Percentiles rank a stretch among this genome's conserved stretches.
These are phyloP conservation scores for Lagerstroemia speciosa DNA, from an alignment of 345 rosid genomes.

Conservation along the genomic window DNA sequence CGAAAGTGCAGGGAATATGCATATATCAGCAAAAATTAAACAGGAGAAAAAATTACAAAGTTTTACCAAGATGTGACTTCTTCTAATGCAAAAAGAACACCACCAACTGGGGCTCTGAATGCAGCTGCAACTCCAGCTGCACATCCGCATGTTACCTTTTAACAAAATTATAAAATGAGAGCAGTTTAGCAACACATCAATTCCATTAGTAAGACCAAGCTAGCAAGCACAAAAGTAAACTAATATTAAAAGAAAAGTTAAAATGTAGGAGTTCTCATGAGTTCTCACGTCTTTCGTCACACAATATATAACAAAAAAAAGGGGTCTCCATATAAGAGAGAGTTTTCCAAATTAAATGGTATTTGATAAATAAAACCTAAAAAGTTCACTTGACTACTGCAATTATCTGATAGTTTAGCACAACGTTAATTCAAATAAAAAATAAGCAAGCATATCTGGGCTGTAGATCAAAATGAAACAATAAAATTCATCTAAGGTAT, in stretches of 20 bases:
- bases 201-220: constrained; percentile 7
- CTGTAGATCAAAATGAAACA: neutral
- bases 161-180: constrained; percentile 33
- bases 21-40: neutral
- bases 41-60: too few species aligned
- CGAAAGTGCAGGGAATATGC: neutral
- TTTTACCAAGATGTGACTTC: constrained; percentile 94
- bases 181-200: constrained; percentile 11
- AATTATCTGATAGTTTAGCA: neutral
- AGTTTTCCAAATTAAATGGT: neutral
- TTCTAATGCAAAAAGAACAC: constrained; percentile 91
- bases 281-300: too few species aligned
- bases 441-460: neutral
- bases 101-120: constrained; percentile 99
- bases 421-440: neutral
- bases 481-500: neutral
- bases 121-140: constrained; percentile 99
- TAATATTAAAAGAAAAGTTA: too few species aligned
- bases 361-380: neutral
- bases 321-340: too few species aligned
- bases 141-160: constrained; percentile 98
- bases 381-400: neutral
- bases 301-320: too few species aligned
- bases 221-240: too few species aligned
- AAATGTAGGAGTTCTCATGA: too few species aligned